These are phyloP conservation scores for Chytriomyces confervae DNA, from an alignment of 192 early-diverging fungal genomes.

Conservation along the genomic window DNA sequence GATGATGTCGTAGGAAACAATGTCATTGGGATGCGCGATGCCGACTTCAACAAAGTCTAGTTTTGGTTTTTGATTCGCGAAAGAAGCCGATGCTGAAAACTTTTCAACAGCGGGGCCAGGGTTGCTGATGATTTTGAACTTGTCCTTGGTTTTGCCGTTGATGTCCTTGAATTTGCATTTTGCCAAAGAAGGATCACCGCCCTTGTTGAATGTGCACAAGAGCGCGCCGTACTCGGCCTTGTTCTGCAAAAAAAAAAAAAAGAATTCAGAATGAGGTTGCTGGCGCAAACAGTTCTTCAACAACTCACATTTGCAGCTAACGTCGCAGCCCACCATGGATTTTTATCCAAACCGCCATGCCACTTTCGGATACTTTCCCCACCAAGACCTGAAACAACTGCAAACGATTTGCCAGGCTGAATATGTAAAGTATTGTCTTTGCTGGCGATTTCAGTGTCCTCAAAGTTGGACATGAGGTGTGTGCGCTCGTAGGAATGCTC, in stretches of 20 bases:
- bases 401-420: slow-evolving; percentile 43
- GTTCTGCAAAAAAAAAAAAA: slow-evolving; percentile 15
- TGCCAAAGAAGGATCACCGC: slow-evolving; percentile 14
- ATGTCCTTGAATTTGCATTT: slow-evolving; percentile 44
- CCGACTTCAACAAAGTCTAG: slow-evolving; percentile 4
- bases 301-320: slow-evolving; percentile 37
- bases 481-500: slow-evolving; percentile 50
- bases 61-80: neutral
- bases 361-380: slow-evolving; percentile 45
- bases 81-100: neutral
- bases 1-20: neutral
- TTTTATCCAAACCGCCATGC: slow-evolving; percentile 29
- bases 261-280: neutral
- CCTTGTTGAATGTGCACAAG: slow-evolving; percentile 43
- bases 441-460: slow-evolving; percentile 20
- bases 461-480: slow-evolving; percentile 41
- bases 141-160: slow-evolving; percentile 38
- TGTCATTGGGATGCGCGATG: neutral
- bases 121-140: slow-evolving; percentile 35
- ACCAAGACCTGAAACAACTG: slow-evolving; percentile 48
- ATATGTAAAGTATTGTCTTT: slow-evolving; percentile 26
- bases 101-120: slow-evolving; percentile 1
- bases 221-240: slow-evolving; percentile 45
- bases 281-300: neutral
- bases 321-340: slow-evolving; percentile 49